These are phyloP conservation scores for Kwoniella sp. DNA, from an alignment of 768 basidiomycete species.

Conservation along the genomic window DNA sequence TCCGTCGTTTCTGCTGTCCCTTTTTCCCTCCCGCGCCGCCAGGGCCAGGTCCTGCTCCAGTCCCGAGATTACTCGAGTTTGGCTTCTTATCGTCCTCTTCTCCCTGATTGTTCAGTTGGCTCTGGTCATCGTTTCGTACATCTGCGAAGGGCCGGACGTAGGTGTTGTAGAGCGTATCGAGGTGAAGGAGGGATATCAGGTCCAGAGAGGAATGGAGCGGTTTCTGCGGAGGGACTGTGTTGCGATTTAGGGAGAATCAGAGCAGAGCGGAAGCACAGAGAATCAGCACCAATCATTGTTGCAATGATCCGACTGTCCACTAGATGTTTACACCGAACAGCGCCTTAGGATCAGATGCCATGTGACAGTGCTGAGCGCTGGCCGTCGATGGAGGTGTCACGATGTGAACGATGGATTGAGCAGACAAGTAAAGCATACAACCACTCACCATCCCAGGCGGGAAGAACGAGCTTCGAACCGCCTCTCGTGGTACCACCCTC, in stretches of 20 bases:
- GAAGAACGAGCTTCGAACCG: constrained; percentile 31
- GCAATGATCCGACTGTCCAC: too few relatives aligned
- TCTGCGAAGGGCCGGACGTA: constrained; percentile 44
- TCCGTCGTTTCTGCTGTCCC: constrained; percentile 18
- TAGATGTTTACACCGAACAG: too few relatives aligned
- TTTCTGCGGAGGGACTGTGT: constrained; percentile 31
- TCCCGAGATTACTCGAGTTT: neutral
- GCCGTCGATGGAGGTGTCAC: neutral
- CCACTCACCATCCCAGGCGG: constrained; percentile 43
- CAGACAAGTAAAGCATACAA: neutral
- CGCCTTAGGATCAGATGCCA: neutral
- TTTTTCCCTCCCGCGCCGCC: constrained; percentile 11
- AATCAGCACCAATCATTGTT: too few relatives aligned
- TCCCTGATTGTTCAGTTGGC: neutral
- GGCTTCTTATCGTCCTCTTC: constrained; percentile 6
- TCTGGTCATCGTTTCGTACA: constrained; percentile 14
- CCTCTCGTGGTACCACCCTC: neutral
- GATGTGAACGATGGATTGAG: neutral
- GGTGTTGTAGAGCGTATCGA: constrained; percentile 40
- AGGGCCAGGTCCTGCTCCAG: neutral
- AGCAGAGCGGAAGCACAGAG: too few relatives aligned
- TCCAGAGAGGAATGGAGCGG: constrained; percentile 40
- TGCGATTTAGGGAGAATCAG: too few relatives aligned
- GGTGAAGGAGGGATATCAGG: constrained; percentile 43
- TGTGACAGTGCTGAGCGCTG: neutral